Conservation (phyloP, 306 rosid species). For the Arachis stenosperma region DNA sequence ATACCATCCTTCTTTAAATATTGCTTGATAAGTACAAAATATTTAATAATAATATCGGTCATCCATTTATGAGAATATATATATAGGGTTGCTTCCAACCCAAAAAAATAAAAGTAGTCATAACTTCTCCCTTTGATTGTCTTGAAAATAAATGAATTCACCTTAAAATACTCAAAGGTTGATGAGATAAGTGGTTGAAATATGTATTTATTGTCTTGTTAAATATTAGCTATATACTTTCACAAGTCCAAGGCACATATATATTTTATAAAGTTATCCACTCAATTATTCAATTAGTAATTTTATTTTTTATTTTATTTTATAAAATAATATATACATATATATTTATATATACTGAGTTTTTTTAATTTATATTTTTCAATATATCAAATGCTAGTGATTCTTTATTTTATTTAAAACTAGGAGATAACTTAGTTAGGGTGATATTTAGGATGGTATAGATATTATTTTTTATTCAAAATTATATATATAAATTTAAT, state of each 20-base stretch:
- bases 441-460: too few relatives aligned
- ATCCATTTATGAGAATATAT: slow-evolving; percentile 31
- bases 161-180: neutral
- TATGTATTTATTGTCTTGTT: neutral
- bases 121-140: neutral
- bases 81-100: slow-evolving; percentile 27
- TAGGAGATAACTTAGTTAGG: too few relatives aligned
- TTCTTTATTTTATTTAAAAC: too few relatives aligned
- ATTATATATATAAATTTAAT: too few relatives aligned
- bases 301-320: too few relatives aligned
- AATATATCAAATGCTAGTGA: too few relatives aligned
- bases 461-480: too few relatives aligned
- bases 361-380: too few relatives aligned
- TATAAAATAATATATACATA: too few relatives aligned
- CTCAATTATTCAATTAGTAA: neutral
- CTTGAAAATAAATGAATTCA: neutral
- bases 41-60: slow-evolving; percentile 34
- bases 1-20: slow-evolving; percentile 17
- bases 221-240: neutral
- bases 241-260: neutral
- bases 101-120: neutral
- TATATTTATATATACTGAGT: too few relatives aligned
- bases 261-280: neutral
- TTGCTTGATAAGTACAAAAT: slow-evolving; percentile 5
- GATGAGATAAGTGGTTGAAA: neutral